A percentile compares a stretch with the other conserved stretches of the same genome.
Evolutionary conservation across 441 rosid species (phyloP).

Genomic region (Daphne laureola): DNA sequence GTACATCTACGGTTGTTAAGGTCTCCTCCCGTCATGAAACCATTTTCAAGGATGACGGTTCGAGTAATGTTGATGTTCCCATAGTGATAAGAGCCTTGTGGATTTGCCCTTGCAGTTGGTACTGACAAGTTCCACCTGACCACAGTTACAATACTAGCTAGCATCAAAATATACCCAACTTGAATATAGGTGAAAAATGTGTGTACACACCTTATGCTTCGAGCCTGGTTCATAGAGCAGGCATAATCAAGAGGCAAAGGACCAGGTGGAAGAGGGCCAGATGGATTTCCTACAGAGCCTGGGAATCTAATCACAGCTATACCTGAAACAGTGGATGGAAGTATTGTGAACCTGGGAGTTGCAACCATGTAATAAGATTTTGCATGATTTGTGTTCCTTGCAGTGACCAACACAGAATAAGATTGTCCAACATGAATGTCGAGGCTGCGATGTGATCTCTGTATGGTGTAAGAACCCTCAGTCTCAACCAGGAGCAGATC

Average conservation of each 20-base stretch:
- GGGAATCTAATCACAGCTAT: conserved; percentile 19
- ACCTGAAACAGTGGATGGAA: conserved; percentile 8
- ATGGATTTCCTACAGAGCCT: conserved; percentile 9
- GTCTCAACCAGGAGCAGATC: conserved; percentile 30
- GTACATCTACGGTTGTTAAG: conserved; percentile 18
- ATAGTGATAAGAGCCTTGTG: conserved; percentile 33
- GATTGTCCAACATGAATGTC: conserved; percentile 48
- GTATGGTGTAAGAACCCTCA: conserved; percentile 33
- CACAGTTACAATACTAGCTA: too few species aligned
- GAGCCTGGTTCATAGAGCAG: conserved; percentile 26
- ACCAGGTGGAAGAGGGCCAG: conserved; percentile 20
- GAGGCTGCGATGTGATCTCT: conserved; percentile 18
- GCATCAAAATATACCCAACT: background rate
- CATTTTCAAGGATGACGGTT: conserved; percentile 25
- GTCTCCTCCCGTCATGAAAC: conserved; percentile 6
- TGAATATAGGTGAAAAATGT: background rate
- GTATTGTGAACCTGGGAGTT: conserved; percentile 20
- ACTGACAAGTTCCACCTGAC: conserved; percentile 26
- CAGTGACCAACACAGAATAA: conserved; percentile 30
- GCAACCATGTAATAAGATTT: conserved; percentile 27
- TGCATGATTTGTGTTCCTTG: conserved; percentile 18
- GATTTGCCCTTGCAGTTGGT: conserved; percentile 34
- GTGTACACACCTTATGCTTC: conserved; percentile 19
- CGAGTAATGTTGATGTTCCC: conserved; percentile 18
- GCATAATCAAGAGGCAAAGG: conserved; percentile 16